A percentile compares a stretch with the other conserved stretches of the same genome.
Evolutionary conservation across 768 basidiomycete species (phyloP).

Genomic region (Pleurotus citrinopileatus): DNA sequence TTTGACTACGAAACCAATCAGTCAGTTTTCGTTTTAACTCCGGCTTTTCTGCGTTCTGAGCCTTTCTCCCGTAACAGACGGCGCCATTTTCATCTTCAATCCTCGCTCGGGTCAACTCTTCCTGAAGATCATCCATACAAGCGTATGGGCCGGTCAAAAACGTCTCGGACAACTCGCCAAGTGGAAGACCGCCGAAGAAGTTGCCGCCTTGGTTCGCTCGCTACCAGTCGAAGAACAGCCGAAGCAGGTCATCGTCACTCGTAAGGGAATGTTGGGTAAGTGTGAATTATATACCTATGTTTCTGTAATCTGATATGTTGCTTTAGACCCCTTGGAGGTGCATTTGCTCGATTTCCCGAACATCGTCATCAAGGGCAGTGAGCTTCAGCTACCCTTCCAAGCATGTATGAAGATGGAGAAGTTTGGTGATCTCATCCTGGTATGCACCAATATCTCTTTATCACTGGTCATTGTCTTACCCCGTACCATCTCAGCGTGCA

Average conservation of each 20-base stretch:
- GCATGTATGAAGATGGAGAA: slow-evolving; percentile 99
- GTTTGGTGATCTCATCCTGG: slow-evolving; percentile 95
- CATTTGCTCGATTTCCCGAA: slow-evolving; percentile 99
- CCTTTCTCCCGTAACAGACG: slow-evolving; percentile 45
- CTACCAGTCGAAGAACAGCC: slow-evolving; percentile 99
- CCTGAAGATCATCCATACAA: slow-evolving; percentile 99
- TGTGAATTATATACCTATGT: slow-evolving; percentile 8
- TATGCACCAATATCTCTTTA: slow-evolving; percentile 25
- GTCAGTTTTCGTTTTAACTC: slow-evolving; percentile 40
- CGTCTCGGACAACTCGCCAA: slow-evolving; percentile 99
- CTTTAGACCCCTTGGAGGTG: slow-evolving; percentile 87
- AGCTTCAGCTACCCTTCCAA: slow-evolving; percentile 98
- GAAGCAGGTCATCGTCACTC: slow-evolving; percentile 98
- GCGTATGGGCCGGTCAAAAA: slow-evolving; percentile 99
- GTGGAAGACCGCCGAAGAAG: slow-evolving; percentile 99
- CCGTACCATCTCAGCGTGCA: slow-evolving; percentile 56
- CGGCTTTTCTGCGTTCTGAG: background rate
- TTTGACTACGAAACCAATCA: slow-evolving; percentile 98
- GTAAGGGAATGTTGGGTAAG: slow-evolving; percentile 98
- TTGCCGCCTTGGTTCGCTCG: slow-evolving; percentile 94
- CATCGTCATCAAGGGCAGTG: slow-evolving; percentile 99
- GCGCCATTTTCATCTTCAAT: slow-evolving; percentile 99
- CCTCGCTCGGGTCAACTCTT: slow-evolving; percentile 97
- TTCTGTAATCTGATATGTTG: background rate
- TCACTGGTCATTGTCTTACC: background rate